Percentiles rank a stretch among this genome's conserved stretches.
Evolutionary conservation across 495 filamentous ascomycete genomes (phyloP).

Genomic region (Xylaria bambusicola): DNA sequence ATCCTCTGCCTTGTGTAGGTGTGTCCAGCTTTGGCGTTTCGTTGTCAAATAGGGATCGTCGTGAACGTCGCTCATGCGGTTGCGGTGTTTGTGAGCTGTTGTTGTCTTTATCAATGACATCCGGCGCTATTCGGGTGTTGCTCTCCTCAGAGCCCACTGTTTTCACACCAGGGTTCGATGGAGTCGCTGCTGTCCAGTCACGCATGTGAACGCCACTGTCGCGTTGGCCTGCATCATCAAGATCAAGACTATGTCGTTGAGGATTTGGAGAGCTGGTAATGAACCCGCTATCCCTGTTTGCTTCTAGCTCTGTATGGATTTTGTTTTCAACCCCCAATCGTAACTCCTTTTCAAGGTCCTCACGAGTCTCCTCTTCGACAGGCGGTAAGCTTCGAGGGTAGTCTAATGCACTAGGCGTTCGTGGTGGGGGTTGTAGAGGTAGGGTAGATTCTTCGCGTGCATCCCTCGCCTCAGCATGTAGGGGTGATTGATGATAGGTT

Average conservation of each 20-base stretch:
- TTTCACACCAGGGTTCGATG: conserved; percentile 17
- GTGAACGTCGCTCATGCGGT: conserved; percentile 24
- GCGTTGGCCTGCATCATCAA: conserved; percentile 39
- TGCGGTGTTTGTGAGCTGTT: conserved; percentile 22
- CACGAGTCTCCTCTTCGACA: conserved; percentile 44
- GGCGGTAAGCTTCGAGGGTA: conserved; percentile 43
- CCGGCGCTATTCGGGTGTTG: neutral
- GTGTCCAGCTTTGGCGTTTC: conserved; percentile 29
- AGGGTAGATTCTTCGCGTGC: conserved; percentile 11
- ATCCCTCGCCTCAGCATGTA: neutral
- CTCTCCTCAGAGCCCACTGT: neutral
- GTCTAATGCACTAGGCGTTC: conserved; percentile 23
- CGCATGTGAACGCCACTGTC: conserved; percentile 58
- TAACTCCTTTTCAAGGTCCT: conserved; percentile 38
- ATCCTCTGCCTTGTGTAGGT: conserved; percentile 17
- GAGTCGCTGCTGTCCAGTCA: conserved; percentile 31
- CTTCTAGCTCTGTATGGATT: conserved; percentile 26
- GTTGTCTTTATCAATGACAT: conserved; percentile 12
- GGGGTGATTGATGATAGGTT: conserved; percentile 7
- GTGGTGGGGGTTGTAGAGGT: conserved; percentile 22
- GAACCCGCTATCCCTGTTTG: conserved; percentile 54
- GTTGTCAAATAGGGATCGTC: conserved; percentile 26
- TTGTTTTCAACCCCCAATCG: neutral
- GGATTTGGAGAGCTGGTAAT: conserved; percentile 44
- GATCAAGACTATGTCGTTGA: conserved; percentile 25